Percentiles rank a stretch among this genome's conserved stretches.
Conservation (phyloP, 139 green algal species). For the Chara braunii region DNA sequence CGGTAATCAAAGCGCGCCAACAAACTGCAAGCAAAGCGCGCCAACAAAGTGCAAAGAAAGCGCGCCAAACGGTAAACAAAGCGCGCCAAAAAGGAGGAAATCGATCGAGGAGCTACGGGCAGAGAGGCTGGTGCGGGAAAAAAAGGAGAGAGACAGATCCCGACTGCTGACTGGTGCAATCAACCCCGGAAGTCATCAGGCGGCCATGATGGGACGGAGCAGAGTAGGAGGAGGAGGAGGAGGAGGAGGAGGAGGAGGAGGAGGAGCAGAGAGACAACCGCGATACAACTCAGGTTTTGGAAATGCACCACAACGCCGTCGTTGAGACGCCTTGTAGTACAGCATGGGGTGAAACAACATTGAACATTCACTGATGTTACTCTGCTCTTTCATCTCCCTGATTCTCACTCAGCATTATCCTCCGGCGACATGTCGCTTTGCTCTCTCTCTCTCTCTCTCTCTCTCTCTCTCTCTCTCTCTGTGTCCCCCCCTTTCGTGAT, state of each 20-base stretch:
- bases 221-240: neutral
- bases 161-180: neutral
- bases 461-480: too few species aligned
- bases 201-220: neutral
- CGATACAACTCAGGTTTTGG: constrained; percentile 11
- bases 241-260: neutral
- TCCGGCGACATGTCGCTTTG: too few species aligned
- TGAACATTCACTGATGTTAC: too few species aligned
- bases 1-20: neutral
- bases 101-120: constrained; percentile 4
- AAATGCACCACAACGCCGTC: too few species aligned
- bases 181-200: neutral
- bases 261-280: neutral
- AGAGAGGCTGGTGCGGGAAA: constrained; percentile 12
- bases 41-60: neutral
- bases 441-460: too few species aligned
- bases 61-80: neutral
- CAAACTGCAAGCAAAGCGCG: neutral
- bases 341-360: too few species aligned
- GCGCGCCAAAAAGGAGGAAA: constrained; percentile 8
- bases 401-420: too few species aligned
- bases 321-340: too few species aligned
- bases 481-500: too few species aligned
- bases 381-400: too few species aligned
- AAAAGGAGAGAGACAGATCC: neutral